Evolutionary conservation across 139 green algal genomes (phyloP).

Genomic region (Picochlorum sp.): DNA sequence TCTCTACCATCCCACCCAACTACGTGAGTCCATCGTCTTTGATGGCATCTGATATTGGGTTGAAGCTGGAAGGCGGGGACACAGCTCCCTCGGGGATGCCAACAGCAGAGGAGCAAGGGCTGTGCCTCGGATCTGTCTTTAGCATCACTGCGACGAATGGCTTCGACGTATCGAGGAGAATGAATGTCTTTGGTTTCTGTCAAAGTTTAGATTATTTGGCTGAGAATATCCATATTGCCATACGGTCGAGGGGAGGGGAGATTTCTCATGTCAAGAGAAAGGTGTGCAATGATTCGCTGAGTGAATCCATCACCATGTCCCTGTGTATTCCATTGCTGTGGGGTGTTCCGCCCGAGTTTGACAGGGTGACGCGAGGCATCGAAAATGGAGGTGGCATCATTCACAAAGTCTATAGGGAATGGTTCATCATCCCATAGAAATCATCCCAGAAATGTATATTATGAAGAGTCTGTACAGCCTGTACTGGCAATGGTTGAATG

Average conservation of each 20-base stretch:
- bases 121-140: constrained; percentile 69
- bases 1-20: too few species aligned
- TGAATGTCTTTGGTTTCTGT: constrained; percentile 69
- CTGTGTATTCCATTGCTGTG: constrained; percentile 67
- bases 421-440: neutral
- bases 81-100: constrained; percentile 29
- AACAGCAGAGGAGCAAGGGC: constrained; percentile 49
- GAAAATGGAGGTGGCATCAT: constrained; percentile 12
- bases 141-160: constrained; percentile 63
- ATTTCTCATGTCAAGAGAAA: constrained; percentile 40
- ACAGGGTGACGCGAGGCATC: constrained; percentile 42
- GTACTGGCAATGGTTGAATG: too few species aligned
- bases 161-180: constrained; percentile 35
- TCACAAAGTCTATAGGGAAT: neutral
- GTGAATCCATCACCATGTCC: constrained; percentile 53
- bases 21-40: neutral
- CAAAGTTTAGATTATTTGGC: constrained; percentile 42
- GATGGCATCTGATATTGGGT: neutral
- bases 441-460: too few species aligned
- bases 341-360: constrained; percentile 61
- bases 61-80: neutral
- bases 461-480: too few species aligned
- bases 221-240: constrained; percentile 31
- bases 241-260: constrained; percentile 34
- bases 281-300: constrained; percentile 34